These are phyloP conservation scores for Geranium brycei DNA, from an alignment of 345 rosid species.

Conservation along the genomic window DNA sequence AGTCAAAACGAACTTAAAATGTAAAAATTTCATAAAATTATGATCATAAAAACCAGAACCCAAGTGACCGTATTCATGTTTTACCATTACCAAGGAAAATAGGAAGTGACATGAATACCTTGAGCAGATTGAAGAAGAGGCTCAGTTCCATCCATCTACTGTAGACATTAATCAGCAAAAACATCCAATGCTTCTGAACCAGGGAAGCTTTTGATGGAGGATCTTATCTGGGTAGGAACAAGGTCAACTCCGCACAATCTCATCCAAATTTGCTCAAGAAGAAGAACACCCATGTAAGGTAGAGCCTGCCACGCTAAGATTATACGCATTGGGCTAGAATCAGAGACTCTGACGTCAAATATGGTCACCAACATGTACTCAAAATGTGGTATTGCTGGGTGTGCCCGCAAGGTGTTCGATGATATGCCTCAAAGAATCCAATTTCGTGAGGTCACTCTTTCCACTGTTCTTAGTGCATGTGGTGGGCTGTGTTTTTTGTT, in stretches of 20 bases:
- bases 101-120: too few species aligned
- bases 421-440: conserved; percentile 37
- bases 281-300: conserved; percentile 20
- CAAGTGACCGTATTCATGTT: too few species aligned
- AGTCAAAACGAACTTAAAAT: too few species aligned
- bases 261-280: conserved; percentile 35
- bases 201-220: too few species aligned
- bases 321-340: conserved; percentile 21
- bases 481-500: conserved; percentile 23
- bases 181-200: too few species aligned
- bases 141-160: too few species aligned
- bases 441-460: conserved; percentile 53
- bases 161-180: too few species aligned
- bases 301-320: conserved; percentile 43
- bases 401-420: conserved; percentile 61
- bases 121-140: too few species aligned
- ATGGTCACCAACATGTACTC: conserved; percentile 40
- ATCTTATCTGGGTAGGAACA: too few species aligned
- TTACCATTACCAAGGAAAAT: too few species aligned
- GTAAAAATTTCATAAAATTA: too few species aligned
- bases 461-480: conserved; percentile 61
- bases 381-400: conserved; percentile 29
- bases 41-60: too few species aligned
- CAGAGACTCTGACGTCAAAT: conserved; percentile 36
- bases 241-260: conserved; percentile 7